Base-by-base conservation (phyloP, 495 filamentous ascomycete genomes). In the Penicillium fimorum region DNA sequence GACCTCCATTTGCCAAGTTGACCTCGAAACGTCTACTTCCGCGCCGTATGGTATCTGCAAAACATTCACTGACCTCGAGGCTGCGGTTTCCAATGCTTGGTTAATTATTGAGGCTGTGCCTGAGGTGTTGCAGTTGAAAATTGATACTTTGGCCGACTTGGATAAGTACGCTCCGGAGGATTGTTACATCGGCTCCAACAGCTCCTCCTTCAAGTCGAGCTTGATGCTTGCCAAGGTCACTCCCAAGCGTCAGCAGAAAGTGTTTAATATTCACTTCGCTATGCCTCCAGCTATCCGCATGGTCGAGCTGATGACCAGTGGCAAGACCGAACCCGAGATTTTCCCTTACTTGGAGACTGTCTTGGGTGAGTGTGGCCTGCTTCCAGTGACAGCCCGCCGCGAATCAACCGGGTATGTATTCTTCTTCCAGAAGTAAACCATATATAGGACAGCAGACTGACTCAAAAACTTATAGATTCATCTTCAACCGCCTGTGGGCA, bases 401-500 rank as follows among this genome's bases (percentile, higher is more conserved):
- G 79, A 85, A 55, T 79, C 76, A 5, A 81, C 77, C 5, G 82
- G 82, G 53, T 73, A 47, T n/a, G 60, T 53, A 20, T 56, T 50
- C 48, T 20, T 11, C 40, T 35, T 47, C 8, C 45, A 11, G 10
- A 22, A 25, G 18, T n/a, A 11, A 37, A 50, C 15, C 17, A 11
- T 12, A 43, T 12, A 43, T 13, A 17, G 13, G 7, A 27, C 10
- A 32, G 6, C 13, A 17, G 5, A 18, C 27, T 41, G 20, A 37
- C 18, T 24, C 48, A 13, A 15, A 40, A 2, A 0, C 8, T 9
- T 27, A 27, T 32, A 73, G 69, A 9, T 79, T 84, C 59, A 75
- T 85, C 20, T 79, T 82, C 64, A 83, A 83, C 49, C 78, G 82
- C 0, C 70, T 85, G 20, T 85, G 81, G 81, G 82, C 79, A 0